Percentiles rank a stretch among this genome's conserved stretches.
These are phyloP conservation scores for Calophaca sinica DNA, from an alignment of 306 rosid genomes.

Conservation along the genomic window DNA sequence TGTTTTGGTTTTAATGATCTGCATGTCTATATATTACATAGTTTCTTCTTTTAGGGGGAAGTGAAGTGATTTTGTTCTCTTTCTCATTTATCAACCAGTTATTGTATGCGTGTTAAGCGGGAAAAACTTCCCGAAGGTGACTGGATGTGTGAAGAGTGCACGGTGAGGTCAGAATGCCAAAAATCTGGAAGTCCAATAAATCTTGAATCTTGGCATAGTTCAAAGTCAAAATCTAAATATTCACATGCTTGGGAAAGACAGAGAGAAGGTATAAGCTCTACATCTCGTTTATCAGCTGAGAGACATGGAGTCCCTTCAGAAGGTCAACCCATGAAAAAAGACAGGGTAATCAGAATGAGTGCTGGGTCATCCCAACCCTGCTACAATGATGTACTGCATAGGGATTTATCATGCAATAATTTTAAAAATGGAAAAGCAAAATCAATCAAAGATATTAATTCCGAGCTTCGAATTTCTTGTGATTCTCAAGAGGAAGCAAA, in stretches of 20 bases:
- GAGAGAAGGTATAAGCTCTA: conserved; percentile 7
- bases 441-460: background rate
- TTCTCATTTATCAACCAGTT: conserved; percentile 46
- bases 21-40: background rate
- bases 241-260: background rate
- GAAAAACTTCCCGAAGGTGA: conserved; percentile 32
- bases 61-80: conserved; percentile 22
- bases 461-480: background rate
- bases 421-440: conserved; percentile 6
- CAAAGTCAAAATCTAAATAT: too few species aligned
- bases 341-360: conserved; percentile 16
- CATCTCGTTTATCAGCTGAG: conserved; percentile 30
- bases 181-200: too few species aligned
- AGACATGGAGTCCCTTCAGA: conserved; percentile 19
- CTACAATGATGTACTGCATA: background rate
- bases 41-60: background rate
- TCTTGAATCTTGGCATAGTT: too few species aligned
- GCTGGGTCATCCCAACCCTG: conserved; percentile 26
- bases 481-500: conserved; percentile 12
- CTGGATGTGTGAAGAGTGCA: conserved; percentile 55
- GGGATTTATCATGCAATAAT: conserved; percentile 7
- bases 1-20: background rate
- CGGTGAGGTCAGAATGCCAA: conserved; percentile 10
- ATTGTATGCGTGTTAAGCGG: conserved; percentile 46
- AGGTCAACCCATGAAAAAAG: conserved; percentile 23